phyloP scores from a whole-genome alignment of 805 yeast genomes.

The Saturnispora sekii region DNA sequence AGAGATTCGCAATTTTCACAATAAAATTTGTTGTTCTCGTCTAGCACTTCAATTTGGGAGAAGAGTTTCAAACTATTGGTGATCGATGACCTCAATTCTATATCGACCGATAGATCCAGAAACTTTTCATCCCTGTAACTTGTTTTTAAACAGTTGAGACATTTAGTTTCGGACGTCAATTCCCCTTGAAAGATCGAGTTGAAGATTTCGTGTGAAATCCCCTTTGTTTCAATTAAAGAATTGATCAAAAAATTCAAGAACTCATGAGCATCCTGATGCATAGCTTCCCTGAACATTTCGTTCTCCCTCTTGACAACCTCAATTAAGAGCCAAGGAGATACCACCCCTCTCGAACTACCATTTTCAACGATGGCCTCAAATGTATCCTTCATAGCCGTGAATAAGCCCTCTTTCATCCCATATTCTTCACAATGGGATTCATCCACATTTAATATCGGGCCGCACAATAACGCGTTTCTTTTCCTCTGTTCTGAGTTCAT shows the following conservation, averaged over 20 bases:
- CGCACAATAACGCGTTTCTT: conserved; percentile 63
- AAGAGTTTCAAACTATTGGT: conserved; percentile 75
- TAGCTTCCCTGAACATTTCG: conserved; percentile 73
- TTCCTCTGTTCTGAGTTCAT: conserved; percentile 65
- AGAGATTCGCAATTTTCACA: conserved; percentile 85
- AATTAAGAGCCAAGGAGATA: conserved; percentile 69
- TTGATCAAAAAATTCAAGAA: conserved; percentile 82
- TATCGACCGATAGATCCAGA: conserved; percentile 77
- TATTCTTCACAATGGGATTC: conserved; percentile 47
- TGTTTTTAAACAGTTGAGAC: conserved; percentile 78
- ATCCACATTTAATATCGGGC: conserved; percentile 81
- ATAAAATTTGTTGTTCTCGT: conserved; percentile 82
- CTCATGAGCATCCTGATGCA: conserved; percentile 99
- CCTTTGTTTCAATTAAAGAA: conserved; percentile 9
- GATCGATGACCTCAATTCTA: conserved; percentile 64
- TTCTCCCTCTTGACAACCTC: conserved; percentile 73
- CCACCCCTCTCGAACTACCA: conserved; percentile 63
- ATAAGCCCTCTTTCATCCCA: conserved; percentile 36
- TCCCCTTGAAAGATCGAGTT: conserved; percentile 75
- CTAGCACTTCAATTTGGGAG: conserved; percentile 75
- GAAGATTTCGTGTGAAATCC: not conserved
- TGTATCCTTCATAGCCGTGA: conserved; percentile 68
- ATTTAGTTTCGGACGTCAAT: conserved; percentile 78
- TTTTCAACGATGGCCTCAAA: conserved; percentile 78
- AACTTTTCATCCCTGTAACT: conserved; percentile 80